phyloP scores from a whole-genome alignment of 1,284 basidiomycete species.

The Earliella scabrosa region DNA sequence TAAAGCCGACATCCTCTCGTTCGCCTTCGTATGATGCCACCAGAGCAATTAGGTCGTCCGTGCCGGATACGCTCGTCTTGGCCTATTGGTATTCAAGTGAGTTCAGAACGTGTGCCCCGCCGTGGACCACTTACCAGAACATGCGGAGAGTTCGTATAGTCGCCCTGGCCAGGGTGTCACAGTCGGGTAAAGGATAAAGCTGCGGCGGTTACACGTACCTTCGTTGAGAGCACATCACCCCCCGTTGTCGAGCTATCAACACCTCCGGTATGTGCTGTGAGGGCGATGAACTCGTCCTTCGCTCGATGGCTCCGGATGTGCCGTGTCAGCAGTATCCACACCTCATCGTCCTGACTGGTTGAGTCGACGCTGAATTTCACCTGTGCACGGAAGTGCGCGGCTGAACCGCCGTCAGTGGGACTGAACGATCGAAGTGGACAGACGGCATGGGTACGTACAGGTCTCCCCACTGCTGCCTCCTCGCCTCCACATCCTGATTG shows the following conservation, averaged over 20 bases:
- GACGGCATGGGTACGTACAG: neutral
- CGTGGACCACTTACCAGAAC: conserved; percentile 54
- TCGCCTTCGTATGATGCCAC: conserved; percentile 69
- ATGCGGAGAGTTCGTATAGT: conserved; percentile 81
- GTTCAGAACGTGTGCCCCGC: neutral
- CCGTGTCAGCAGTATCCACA: conserved; percentile 85
- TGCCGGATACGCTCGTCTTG: conserved; percentile 39
- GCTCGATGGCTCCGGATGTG: conserved; percentile 67
- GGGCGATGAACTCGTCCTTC: conserved; percentile 71
- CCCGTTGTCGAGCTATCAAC: neutral
- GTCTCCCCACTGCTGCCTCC: conserved; percentile 1
- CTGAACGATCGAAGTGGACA: neutral
- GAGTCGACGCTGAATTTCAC: conserved; percentile 21
- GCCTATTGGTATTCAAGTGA: too few species aligned
- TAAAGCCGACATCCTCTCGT: conserved; percentile 64
- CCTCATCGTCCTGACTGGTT: conserved; percentile 33
- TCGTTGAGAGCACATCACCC: conserved; percentile 20
- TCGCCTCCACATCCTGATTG: conserved; percentile 24
- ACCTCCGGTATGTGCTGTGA: conserved; percentile 60
- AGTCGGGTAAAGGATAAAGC: neutral
- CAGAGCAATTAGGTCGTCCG: conserved; percentile 53
- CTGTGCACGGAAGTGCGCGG: conserved; percentile 32
- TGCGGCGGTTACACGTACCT: conserved; percentile 19
- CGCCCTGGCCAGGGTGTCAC: conserved; percentile 47
- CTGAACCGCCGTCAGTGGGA: conserved; percentile 17